Evolutionary conservation across 306 rosid genomes (phyloP).

Genomic region (Notholithocarpus densiflorus): DNA sequence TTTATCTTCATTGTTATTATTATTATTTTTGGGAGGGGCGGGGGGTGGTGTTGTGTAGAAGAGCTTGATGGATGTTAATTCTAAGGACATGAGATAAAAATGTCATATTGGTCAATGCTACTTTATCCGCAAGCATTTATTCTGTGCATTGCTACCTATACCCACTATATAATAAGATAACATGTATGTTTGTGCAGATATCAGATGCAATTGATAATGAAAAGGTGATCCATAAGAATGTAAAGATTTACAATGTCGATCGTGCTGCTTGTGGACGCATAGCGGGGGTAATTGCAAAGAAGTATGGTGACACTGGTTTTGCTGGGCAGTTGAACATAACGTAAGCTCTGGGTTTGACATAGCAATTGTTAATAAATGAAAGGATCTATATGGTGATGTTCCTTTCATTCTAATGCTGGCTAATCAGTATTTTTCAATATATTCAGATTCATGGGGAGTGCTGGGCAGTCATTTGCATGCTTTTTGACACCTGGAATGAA

Average conservation of each 20-base stretch:
- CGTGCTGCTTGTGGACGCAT: conserved; percentile 95
- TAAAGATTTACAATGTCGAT: conserved; percentile 71
- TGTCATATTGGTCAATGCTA: not conserved
- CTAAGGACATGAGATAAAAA: not conserved
- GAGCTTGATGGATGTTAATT: not conserved
- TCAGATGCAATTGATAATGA: conserved; percentile 86
- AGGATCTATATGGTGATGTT: not conserved
- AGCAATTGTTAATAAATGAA: conserved; percentile 1
- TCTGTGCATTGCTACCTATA: conserved; percentile 7
- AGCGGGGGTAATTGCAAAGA: conserved; percentile 88
- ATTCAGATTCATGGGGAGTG: conserved; percentile 91
- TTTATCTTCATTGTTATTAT: not conserved
- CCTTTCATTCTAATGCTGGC: conserved; percentile 15
- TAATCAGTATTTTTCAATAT: conserved; percentile 20
- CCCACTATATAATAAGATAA: not conserved
- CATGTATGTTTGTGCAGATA: conserved; percentile 49
- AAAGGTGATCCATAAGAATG: conserved; percentile 63
- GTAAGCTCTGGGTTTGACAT: conserved; percentile 46
- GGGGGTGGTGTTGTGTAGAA: no score
- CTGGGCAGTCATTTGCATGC: conserved; percentile 97
- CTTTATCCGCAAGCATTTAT: not conserved
- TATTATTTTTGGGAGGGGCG: not conserved
- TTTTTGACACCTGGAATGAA: conserved; percentile 99
- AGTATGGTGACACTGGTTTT: conserved; percentile 96
- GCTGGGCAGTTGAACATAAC: conserved; percentile 92